A percentile compares a stretch with the other conserved stretches of the same genome.
Evolutionary conservation across 257 asterid genomes (phyloP).

Genomic region (Nemophila menziesii): DNA sequence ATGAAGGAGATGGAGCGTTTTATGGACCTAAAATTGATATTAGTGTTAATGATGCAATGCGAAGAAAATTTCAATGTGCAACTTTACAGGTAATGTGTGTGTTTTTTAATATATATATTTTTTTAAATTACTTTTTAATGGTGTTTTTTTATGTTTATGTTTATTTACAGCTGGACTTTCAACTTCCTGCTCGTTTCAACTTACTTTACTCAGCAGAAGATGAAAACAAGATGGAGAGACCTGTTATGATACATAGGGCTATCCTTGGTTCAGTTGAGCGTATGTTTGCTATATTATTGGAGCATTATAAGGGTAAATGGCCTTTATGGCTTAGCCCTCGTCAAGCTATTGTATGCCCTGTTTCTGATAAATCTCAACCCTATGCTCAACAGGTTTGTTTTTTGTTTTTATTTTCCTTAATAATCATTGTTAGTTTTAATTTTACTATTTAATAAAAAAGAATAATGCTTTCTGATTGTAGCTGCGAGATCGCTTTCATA

Average conservation of each 20-base stretch:
- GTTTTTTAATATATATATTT: slow-evolving; percentile 4
- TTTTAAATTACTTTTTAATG: background rate
- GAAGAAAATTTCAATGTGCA: slow-evolving; percentile 93
- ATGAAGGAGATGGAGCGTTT: slow-evolving; percentile 96
- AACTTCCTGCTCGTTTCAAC: slow-evolving; percentile 88
- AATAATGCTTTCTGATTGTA: slow-evolving; percentile 12
- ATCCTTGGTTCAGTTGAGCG: slow-evolving; percentile 94
- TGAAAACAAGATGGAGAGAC: slow-evolving; percentile 80
- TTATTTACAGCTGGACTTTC: slow-evolving; percentile 85
- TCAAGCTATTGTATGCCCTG: slow-evolving; percentile 95
- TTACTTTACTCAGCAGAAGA: slow-evolving; percentile 91
- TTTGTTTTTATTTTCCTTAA: slow-evolving; percentile 2
- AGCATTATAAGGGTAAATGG: slow-evolving; percentile 97
- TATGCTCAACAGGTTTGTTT: slow-evolving; percentile 63
- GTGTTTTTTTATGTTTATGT: background rate
- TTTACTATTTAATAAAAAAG: too few relatives aligned
- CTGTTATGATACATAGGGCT: slow-evolving; percentile 97
- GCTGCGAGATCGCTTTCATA: slow-evolving; percentile 68
- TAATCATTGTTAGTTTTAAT: background rate
- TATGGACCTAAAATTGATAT: slow-evolving; percentile 95
- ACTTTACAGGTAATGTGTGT: slow-evolving; percentile 89
- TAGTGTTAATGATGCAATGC: slow-evolving; percentile 90
- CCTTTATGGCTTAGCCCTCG: slow-evolving; percentile 99
- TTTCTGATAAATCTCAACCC: slow-evolving; percentile 75
- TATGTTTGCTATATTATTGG: slow-evolving; percentile 91